Base-by-base conservation (phyloP, 306 rosid genomes). In the Glycine soja region DNA sequence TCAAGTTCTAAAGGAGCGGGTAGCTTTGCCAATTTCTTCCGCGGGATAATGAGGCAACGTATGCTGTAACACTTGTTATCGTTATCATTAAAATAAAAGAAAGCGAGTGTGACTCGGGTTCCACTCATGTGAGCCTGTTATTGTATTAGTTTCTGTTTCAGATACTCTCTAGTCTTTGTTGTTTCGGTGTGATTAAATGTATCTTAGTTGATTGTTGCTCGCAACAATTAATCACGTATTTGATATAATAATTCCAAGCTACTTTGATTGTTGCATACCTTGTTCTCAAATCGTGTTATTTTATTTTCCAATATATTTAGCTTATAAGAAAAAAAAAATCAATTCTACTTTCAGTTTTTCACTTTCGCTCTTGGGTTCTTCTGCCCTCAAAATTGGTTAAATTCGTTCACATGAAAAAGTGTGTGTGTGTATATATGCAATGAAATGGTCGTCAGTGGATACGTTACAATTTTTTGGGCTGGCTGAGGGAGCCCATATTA, bases 131-230 rank as follows among this genome's bases (percentile, higher is more conserved):
- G 6, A n/a, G 34, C 8, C 34, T 15, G n/a, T 45, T 18, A 0
- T 68, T 43, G 10, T 45, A 9, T 10, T 15, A 10, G 30, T 42
- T 8, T 43, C 1, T 67, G 2, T 67, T 68, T 8, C 8, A 2
- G 38, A 43, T 14, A 8, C 9, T 3, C 30, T 36, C 4, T 42
- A 66, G 72, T 66, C n/a, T 66, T 15, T 3, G 11, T 15, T 4
- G 2, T 8, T 24, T 10, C 2, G 5, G 48, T 65, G 12, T 14
- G 11, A 45, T 43, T 43, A 43, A 38, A 68, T 68, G 73, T 16
- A 43, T 42, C 72, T 68, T 68, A 45, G 36, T 15, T 43, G 53
- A 67, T 16, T 67, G 72, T 67, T 67, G n/a, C 53, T 9, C 15
- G 51, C 48, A 42, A 42, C 48, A 65, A 38, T 24, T 24, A 24